These are phyloP conservation scores for Limonomyces culmigenus DNA, from an alignment of 1,284 basidiomycete species.

Conservation along the genomic window DNA sequence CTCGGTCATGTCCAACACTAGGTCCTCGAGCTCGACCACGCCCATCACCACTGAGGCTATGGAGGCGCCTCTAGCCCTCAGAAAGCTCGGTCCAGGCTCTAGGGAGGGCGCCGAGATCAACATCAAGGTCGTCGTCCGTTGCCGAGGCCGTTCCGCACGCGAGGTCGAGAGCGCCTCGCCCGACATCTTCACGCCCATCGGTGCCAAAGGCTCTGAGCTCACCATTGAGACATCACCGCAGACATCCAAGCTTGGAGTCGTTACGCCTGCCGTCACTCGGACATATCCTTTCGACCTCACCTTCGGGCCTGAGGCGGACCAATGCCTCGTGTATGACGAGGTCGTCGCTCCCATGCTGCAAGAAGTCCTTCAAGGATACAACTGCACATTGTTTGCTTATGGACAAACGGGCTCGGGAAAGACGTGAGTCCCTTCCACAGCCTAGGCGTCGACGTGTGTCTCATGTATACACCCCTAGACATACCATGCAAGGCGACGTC, in stretches of 20 bases:
- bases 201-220: constrained; percentile 57
- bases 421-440: constrained; percentile 51
- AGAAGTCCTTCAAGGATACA: constrained; percentile 90
- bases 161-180: constrained; percentile 73
- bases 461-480: too few species aligned
- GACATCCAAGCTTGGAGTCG: constrained; percentile 43
- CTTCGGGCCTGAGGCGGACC: constrained; percentile 95
- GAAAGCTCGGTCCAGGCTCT: too few species aligned
- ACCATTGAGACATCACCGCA: constrained; percentile 64
- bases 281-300: constrained; percentile 89
- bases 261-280: constrained; percentile 51
- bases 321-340: constrained; percentile 86
- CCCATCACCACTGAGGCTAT: too few species aligned
- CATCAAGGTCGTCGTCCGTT: constrained; percentile 86
- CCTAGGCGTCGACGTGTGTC: too few species aligned
- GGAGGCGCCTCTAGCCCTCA: too few species aligned
- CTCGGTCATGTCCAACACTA: too few species aligned
- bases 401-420: constrained; percentile 99
- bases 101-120: constrained; percentile 38
- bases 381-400: constrained; percentile 97
- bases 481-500: constrained; percentile 88
- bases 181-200: constrained; percentile 62
- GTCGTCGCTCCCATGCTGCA: constrained; percentile 88
- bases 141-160: constrained; percentile 64
- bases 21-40: too few species aligned